Evolutionary conservation across 169 alveolate species (phyloP).

Genomic region (Ichthyophthirius multifiliis): DNA sequence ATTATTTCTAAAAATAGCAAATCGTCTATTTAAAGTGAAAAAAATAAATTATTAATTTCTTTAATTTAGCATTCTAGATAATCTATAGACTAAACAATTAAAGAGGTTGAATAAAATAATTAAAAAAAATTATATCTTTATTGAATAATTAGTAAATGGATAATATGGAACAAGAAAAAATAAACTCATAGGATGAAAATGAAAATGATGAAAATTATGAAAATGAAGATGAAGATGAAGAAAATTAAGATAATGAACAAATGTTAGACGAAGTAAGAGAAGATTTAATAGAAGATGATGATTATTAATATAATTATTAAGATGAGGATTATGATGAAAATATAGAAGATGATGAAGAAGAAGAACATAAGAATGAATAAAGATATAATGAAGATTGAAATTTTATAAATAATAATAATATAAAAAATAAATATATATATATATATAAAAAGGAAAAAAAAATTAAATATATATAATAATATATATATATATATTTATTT

Average conservation of each 20-base stretch:
- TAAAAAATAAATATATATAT: too few species aligned
- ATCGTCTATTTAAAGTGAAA: conserved; percentile 1
- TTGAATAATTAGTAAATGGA: background rate
- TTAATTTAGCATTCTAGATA: background rate
- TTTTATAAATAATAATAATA: too few species aligned
- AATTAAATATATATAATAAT: too few species aligned
- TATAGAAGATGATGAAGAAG: too few species aligned
- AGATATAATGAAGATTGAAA: too few species aligned
- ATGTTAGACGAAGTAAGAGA: background rate
- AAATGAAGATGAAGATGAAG: background rate
- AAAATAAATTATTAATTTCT: background rate
- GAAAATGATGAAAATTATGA: background rate
- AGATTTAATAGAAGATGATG: background rate
- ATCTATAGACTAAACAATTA: background rate
- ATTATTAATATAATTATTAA: background rate
- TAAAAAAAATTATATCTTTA: background rate
- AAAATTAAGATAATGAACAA: background rate
- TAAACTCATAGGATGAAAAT: background rate
- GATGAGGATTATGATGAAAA: background rate
- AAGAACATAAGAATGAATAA: too few species aligned
- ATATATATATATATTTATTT: too few species aligned
- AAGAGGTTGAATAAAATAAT: background rate
- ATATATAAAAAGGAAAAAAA: too few species aligned
- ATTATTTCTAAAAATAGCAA: background rate
- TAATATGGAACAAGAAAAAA: background rate